phyloP scores from a whole-genome alignment of 768 basidiomycete genomes.

The Boletus reticulatus region DNA sequence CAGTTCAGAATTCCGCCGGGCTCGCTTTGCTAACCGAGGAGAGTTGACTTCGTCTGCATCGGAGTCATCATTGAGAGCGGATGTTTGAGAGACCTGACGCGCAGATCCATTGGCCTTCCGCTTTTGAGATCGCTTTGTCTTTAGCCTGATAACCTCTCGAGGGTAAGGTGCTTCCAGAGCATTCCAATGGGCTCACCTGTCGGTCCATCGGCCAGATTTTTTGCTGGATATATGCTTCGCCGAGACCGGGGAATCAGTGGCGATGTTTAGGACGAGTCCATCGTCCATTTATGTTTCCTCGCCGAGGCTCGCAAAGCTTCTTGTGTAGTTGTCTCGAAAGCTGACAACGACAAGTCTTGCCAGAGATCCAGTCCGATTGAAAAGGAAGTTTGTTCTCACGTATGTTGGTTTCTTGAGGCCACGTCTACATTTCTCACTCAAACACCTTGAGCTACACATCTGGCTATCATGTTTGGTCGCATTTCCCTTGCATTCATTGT shows the following conservation, averaged over 20 bases:
- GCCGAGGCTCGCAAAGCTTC: background rate
- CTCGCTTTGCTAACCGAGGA: slow-evolving; percentile 47
- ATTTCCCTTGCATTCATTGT: slow-evolving; percentile 60
- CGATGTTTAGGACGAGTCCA: slow-evolving; percentile 73
- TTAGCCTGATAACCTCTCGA: slow-evolving; percentile 47
- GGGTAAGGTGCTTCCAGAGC: background rate
- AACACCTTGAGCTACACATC: slow-evolving; percentile 1
- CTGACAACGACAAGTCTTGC: no score
- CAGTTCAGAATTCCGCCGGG: slow-evolving; percentile 30
- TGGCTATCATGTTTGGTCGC: slow-evolving; percentile 51
- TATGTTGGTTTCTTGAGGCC: slow-evolving; percentile 1
- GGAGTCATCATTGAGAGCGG: slow-evolving; percentile 17
- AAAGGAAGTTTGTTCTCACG: slow-evolving; percentile 28
- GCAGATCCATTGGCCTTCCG: slow-evolving; percentile 44
- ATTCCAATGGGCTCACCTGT: slow-evolving; percentile 50
- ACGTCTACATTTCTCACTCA: slow-evolving; percentile 23
- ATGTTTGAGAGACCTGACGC: slow-evolving; percentile 14
- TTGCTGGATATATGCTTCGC: slow-evolving; percentile 33
- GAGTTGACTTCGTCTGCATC: slow-evolving; percentile 17
- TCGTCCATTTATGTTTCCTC: slow-evolving; percentile 53
- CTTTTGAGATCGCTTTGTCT: slow-evolving; percentile 69
- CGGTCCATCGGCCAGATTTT: slow-evolving; percentile 75
- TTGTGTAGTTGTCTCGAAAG: no score
- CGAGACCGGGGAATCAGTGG: slow-evolving; percentile 34
- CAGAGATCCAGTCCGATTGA: background rate